Evolutionary conservation across 129 eudicot species (phyloP).

Genomic region (Oenanthe sinensis): DNA sequence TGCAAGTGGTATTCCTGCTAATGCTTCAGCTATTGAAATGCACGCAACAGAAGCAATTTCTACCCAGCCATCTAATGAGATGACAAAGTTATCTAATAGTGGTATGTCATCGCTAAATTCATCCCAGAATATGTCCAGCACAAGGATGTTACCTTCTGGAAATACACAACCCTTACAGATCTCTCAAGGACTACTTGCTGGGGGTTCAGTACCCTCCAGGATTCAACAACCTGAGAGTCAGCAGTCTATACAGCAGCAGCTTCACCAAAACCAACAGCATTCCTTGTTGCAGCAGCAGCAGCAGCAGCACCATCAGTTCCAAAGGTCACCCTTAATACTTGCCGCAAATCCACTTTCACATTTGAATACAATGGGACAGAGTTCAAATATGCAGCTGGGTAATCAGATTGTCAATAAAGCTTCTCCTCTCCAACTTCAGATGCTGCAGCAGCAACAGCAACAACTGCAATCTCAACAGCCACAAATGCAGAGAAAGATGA

Average conservation of each 20-base stretch:
- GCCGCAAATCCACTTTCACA: slow-evolving; percentile 53
- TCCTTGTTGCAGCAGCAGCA: slow-evolving; percentile 57
- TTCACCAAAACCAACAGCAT: slow-evolving; percentile 44
- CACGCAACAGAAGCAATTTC: slow-evolving; percentile 45
- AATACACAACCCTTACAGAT: slow-evolving; percentile 50
- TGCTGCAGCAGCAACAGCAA: slow-evolving; percentile 39
- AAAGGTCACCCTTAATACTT: slow-evolving; percentile 58
- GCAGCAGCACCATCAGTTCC: slow-evolving; percentile 50
- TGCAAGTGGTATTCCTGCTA: slow-evolving; percentile 30
- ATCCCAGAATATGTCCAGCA: slow-evolving; percentile 32
- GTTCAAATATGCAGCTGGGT: slow-evolving; percentile 62
- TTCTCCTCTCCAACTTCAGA: slow-evolving; percentile 44
- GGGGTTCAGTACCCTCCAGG: slow-evolving; percentile 38
- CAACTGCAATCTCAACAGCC: slow-evolving; percentile 44
- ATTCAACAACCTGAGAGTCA: slow-evolving; percentile 48
- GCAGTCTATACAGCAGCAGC: slow-evolving; percentile 33
- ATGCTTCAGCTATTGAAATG: slow-evolving; percentile 34
- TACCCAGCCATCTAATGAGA: slow-evolving; percentile 46
- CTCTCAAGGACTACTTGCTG: slow-evolving; percentile 52
- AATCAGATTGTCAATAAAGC: slow-evolving; percentile 61
- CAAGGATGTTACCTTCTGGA: slow-evolving; percentile 64
- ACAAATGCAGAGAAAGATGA: slow-evolving; percentile 68
- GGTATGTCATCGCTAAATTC: slow-evolving; percentile 28
- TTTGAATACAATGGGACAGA: slow-evolving; percentile 52
- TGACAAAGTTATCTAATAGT: slow-evolving; percentile 39